These are phyloP conservation scores for Penstemon barbatus DNA, from an alignment of 257 asterid species.

Conservation along the genomic window DNA sequence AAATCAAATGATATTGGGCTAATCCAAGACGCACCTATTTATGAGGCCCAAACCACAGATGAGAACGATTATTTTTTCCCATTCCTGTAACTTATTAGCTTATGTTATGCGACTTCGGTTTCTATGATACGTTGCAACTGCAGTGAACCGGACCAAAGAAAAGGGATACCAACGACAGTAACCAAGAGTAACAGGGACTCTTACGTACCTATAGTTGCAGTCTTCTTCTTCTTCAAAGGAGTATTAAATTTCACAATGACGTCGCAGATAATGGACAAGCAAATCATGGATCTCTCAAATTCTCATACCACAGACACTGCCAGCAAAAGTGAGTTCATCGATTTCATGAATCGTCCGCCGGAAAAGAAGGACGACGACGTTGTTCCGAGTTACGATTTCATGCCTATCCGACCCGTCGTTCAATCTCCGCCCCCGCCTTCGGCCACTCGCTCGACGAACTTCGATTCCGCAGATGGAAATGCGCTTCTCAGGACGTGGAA, in stretches of 20 bases:
- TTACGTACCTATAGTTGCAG: too few species aligned
- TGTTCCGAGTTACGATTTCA: constrained; percentile 28
- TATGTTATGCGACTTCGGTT: too few species aligned
- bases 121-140: too few species aligned
- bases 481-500: constrained; percentile 35
- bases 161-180: too few species aligned
- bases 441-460: constrained; percentile 21
- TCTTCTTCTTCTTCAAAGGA: too few species aligned
- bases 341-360: constrained; percentile 44
- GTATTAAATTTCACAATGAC: constrained; percentile 1
- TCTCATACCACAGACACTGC: constrained; percentile 19
- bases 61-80: too few species aligned
- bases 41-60: too few species aligned
- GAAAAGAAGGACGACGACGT: constrained; percentile 47
- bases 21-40: too few species aligned
- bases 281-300: constrained; percentile 70
- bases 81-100: too few species aligned
- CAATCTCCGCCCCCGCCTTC: constrained; percentile 10
- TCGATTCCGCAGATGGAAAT: constrained; percentile 35
- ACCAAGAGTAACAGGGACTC: too few species aligned
- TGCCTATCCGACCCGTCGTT: constrained; percentile 12
- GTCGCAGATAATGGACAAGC: constrained; percentile 60
- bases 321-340: constrained; percentile 42
- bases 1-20: too few species aligned
- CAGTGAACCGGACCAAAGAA: too few species aligned